Conservation (phyloP, 2,329 filamentous ascomycete genomes). For the Hortaea werneckii region DNA sequence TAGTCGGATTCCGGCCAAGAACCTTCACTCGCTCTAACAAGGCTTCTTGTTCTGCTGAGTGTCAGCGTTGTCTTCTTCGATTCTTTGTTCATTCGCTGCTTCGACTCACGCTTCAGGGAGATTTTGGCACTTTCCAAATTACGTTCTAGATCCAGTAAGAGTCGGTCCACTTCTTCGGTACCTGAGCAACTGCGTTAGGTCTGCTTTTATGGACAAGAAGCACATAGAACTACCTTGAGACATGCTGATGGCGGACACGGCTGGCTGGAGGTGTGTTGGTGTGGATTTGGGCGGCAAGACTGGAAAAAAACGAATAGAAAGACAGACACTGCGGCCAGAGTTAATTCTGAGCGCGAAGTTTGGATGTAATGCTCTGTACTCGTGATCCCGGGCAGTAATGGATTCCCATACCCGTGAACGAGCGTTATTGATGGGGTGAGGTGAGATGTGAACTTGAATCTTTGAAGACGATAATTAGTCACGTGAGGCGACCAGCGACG, state of each 20-base stretch:
- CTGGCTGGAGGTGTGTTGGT: not conserved
- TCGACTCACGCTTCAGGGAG: slow-evolving; percentile 17
- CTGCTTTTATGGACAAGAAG: not conserved
- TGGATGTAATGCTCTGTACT: no score
- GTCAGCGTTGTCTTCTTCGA: slow-evolving; percentile 6
- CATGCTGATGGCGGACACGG: not conserved
- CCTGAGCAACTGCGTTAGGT: slow-evolving; percentile 1
- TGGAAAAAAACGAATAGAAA: no score
- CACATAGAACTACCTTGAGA: not conserved
- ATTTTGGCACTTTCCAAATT: slow-evolving; percentile 18
- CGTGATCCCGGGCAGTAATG: no score
- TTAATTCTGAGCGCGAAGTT: no score
- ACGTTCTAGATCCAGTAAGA: slow-evolving; percentile 18
- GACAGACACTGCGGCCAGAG: no score
- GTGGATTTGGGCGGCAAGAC: no score
- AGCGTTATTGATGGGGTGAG: no score
- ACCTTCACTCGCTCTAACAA: slow-evolving; percentile 60
- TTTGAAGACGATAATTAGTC: no score
- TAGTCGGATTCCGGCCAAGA: slow-evolving; percentile 58
- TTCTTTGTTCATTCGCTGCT: not conserved
- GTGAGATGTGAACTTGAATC: no score
- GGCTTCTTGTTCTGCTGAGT: slow-evolving; percentile 48
- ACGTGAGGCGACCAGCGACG: no score
- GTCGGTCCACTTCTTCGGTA: slow-evolving; percentile 17
- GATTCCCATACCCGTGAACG: no score